Conservation (phyloP, 2,329 filamentous ascomycete species). For the Penicillium sp. region DNA sequence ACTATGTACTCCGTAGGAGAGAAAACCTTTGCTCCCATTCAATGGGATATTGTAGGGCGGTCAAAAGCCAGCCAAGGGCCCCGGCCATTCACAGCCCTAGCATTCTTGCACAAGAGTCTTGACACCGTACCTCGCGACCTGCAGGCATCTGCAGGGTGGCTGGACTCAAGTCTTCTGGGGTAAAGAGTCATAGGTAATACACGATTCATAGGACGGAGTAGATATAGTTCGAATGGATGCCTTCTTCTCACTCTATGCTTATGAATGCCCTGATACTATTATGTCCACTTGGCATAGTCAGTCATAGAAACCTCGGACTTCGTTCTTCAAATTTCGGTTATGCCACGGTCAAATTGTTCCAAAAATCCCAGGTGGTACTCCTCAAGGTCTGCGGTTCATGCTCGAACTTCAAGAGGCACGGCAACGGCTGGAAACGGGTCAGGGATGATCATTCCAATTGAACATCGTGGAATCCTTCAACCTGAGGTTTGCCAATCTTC, state of each 20-base stretch:
- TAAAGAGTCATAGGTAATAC: conserved; percentile 5
- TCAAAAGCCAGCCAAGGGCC: neutral
- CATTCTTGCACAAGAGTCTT: conserved; percentile 13
- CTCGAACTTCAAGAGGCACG: neutral
- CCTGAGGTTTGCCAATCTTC: neutral
- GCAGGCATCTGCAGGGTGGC: conserved; percentile 13
- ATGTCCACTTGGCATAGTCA: neutral
- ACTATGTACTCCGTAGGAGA: no score
- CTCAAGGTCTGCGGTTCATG: neutral
- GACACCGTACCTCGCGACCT: conserved; percentile 16
- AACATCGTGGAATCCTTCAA: neutral
- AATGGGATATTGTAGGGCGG: neutral
- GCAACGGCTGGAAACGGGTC: conserved; percentile 1
- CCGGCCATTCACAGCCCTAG: conserved; percentile 1
- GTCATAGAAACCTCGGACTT: no score
- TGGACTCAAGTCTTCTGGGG: conserved; percentile 7
- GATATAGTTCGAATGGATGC: no score
- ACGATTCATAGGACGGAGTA: no score
- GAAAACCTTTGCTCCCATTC: neutral
- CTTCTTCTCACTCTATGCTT: no score
- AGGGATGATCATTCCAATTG: neutral
- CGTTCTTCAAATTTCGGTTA: no score
- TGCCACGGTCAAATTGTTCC: no score
- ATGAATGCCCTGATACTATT: neutral
- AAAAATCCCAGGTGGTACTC: neutral